These are phyloP conservation scores for Colletotrichum sublineola DNA, from an alignment of 2,329 filamentous ascomycete species.

Conservation along the genomic window DNA sequence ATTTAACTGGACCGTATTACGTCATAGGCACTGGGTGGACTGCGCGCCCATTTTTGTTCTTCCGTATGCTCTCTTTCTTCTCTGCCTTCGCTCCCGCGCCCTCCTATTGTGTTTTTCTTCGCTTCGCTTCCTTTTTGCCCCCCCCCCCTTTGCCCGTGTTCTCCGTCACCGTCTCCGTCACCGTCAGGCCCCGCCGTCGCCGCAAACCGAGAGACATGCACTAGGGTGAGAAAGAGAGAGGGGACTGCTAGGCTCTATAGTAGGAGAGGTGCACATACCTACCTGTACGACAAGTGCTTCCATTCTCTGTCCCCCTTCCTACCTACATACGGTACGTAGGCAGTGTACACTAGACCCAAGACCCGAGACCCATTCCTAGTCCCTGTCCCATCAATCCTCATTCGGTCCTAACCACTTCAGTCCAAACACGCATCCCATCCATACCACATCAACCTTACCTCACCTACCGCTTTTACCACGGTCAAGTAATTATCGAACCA, in stretches of 20 bases:
- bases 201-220: constrained; percentile 7
- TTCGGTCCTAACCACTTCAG: constrained; percentile 24
- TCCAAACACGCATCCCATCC: constrained; percentile 36
- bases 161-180: constrained; percentile 19
- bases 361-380: constrained; percentile 9
- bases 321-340: background rate
- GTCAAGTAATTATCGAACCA: constrained; percentile 13
- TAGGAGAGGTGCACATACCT: background rate
- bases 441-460: constrained; percentile 22
- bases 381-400: constrained; percentile 16
- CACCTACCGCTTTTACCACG: constrained; percentile 12
- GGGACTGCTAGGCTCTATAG: constrained; percentile 1
- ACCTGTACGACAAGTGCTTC: background rate
- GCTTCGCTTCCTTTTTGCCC: constrained; percentile 15
- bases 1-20: constrained; percentile 28
- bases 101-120: constrained; percentile 12
- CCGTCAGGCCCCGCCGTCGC: constrained; percentile 23
- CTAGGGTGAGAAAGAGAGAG: constrained; percentile 11
- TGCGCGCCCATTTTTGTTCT: constrained; percentile 36
- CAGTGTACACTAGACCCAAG: no score
- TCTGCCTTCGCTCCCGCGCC: constrained; percentile 2
- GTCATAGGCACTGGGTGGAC: constrained; percentile 37
- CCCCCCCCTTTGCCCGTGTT: background rate
- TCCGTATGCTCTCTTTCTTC: constrained; percentile 21
- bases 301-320: constrained; percentile 12